Evolutionary conservation across 2,329 filamentous ascomycete genomes (phyloP), one percentile per base, ranked within the genome.

Genomic region (Pseudopithomyces chartarum): DNA sequence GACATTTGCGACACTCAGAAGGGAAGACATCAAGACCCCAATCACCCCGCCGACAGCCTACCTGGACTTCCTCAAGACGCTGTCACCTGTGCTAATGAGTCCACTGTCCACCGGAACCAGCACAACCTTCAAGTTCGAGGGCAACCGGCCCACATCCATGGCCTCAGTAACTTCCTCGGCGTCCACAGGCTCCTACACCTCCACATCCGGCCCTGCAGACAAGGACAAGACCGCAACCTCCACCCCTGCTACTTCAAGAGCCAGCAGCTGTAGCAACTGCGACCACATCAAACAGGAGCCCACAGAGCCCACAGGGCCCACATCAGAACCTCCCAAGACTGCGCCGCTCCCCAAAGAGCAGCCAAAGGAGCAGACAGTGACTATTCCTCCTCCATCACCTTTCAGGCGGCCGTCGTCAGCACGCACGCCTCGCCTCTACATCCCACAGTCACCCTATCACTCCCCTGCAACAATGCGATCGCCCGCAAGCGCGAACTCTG

Each of bases 1-100:
- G 49, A 82, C 82, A 45, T 81, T 85, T 19, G 65, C 68, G 58
- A 67, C 59, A 66, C 85, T 93, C 81, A 94, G 93, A 76, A 79
- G 80, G 53, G 84, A 90, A 65, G 84, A 87, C 57, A 77, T 87
- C 56, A 89, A 87, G 78, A 97, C 93, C 4, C 93, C 93, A 47
- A 96, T 98, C 75, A 96, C 90, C 50, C 94, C 94, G 51, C 94
- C 94, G 2, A 82, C 85, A 20, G 93, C 94, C 56, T 98, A 98
- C 74, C 89, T 91, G 64, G 92, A 98, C 71, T 98, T 97, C 73
- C 87, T 98, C 61, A 94, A 92, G 78, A 87, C 88, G 58, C 87
- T 96, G 78, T 89, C 85, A 1, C 85, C 85, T 0, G 81, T 89
- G 17, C 82, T 92, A 56, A 86, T 87, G 71, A 92, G 88, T 61